Percentiles rank a stretch among this genome's conserved stretches.
Evolutionary conservation across 345 rosid species (phyloP).

Genomic region (Dimocarpus longan): DNA sequence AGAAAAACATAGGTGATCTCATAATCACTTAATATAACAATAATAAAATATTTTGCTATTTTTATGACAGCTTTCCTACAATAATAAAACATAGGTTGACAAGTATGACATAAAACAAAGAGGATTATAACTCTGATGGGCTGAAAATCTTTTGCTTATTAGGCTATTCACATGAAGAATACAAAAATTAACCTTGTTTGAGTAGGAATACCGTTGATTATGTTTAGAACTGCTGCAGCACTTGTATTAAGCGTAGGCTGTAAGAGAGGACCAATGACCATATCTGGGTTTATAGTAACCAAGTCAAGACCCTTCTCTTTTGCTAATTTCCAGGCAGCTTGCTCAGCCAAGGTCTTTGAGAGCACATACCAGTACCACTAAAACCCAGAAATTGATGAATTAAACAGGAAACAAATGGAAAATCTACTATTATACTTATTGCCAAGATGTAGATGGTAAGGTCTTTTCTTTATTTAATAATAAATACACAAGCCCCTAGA

Average conservation of each 20-base stretch:
- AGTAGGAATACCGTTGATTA: slow-evolving; percentile 63
- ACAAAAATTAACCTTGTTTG: background rate
- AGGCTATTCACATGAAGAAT: background rate
- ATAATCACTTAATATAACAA: background rate
- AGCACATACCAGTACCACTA: slow-evolving; percentile 87
- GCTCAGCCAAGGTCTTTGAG: slow-evolving; percentile 91
- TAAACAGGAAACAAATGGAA: background rate
- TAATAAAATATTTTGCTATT: background rate
- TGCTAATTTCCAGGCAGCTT: slow-evolving; percentile 82
- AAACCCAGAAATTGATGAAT: background rate
- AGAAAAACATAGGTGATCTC: background rate
- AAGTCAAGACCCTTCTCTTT: slow-evolving; percentile 72
- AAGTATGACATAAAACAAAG: background rate
- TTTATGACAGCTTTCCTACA: background rate
- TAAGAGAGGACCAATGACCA: slow-evolving; percentile 92
- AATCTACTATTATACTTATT: background rate
- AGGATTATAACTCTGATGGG: background rate
- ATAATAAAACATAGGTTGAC: background rate
- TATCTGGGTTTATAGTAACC: slow-evolving; percentile 81
- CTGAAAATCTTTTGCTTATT: background rate
- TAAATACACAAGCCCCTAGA: background rate
- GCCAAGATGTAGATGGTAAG: background rate
- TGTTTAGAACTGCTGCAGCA: slow-evolving; percentile 75
- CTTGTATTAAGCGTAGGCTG: slow-evolving; percentile 94
- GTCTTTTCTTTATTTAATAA: background rate